Conservation (phyloP, 305 asterid genomes). For the Fraxinus greggii region DNA sequence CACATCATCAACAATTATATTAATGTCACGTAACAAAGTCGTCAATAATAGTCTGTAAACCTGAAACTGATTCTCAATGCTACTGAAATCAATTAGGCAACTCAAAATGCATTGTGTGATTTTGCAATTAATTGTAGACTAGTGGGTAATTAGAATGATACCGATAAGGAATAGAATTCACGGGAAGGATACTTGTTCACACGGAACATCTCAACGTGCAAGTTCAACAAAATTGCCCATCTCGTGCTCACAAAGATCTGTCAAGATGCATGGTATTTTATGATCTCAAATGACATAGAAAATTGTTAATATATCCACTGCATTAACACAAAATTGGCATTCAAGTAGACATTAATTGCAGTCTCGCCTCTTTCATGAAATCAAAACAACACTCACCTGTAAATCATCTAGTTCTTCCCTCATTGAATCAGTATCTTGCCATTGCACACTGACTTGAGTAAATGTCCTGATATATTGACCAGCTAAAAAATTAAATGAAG, state of each 20-base stretch:
- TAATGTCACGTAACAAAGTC: not conserved
- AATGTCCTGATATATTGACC: constrained; percentile 71
- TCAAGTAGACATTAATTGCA: not conserved
- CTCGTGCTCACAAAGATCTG: constrained; percentile 97
- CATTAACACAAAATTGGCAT: constrained; percentile 19
- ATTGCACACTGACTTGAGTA: constrained; percentile 97
- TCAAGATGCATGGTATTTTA: constrained; percentile 30
- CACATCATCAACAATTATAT: not conserved
- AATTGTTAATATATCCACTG: not conserved
- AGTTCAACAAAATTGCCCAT: constrained; percentile 94
- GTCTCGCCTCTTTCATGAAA: not conserved
- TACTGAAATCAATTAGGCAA: not conserved
- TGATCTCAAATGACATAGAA: constrained; percentile 25
- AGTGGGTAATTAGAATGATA: constrained; percentile 16
- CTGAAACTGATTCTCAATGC: not conserved
- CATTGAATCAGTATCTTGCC: constrained; percentile 99
- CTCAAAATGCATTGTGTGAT: constrained; percentile 17
- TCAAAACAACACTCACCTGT: constrained; percentile 49
- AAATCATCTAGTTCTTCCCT: constrained; percentile 97
- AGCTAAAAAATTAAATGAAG: constrained; percentile 7
- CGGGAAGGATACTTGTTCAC: constrained; percentile 92
- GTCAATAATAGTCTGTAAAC: not conserved
- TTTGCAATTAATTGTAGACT: constrained; percentile 5
- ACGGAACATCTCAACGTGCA: constrained; percentile 98
- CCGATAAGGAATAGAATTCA: not conserved